Evolutionary conservation across 2,329 filamentous ascomycete genomes (phyloP), one percentile per base, ranked within the genome.

Genomic region (Aspergillus intermedius): DNA sequence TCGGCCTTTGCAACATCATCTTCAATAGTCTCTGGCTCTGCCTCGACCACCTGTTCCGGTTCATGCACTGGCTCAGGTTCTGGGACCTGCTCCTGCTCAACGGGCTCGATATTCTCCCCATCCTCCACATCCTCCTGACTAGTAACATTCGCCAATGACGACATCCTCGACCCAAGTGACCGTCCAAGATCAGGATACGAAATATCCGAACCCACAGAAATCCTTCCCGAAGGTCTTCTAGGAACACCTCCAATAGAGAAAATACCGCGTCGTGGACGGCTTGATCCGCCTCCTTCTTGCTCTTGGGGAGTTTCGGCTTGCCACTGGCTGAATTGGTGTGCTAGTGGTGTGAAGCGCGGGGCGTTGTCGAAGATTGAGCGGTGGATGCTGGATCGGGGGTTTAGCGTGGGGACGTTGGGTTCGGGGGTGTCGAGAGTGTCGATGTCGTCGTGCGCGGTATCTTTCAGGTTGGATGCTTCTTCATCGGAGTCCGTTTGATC

Each of bases 341-440:
- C 80, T 34, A 88, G 69, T 21, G 83, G 81, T 1, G 82, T 86
- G 53, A 87, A 84, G 2, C 82, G 81, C 45, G 80, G 61, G 15
- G 70, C 68, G 25, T 47, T 54, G 37, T 52, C 58, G 42, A 52
- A 48, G 19, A 50, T 41, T 25, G 62, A 52, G 30, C 54, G 49
- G 2, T 45, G 52, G 37, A 15, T 41, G 30, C 19, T 55, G 48
- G 13, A n/a, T 6, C 23, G 23, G 3, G 5, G 22, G 41, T 17
- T n/a, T 9, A 28, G 21, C 4, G 22, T 19, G 19, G 37, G 25
- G 10, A 30, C 8, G 25, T 30, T 28, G 25, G 25, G 25, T 28
- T 19, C 37, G 10, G 37, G 37, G 9, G 37, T 21, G 7, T 37
- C 34, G 15, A 2, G 15, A 8, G 13, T 13, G n/a, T 21, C 22